Conservation (phyloP, 352 stramenopile genomes). For the Phytopythium boreale region DNA sequence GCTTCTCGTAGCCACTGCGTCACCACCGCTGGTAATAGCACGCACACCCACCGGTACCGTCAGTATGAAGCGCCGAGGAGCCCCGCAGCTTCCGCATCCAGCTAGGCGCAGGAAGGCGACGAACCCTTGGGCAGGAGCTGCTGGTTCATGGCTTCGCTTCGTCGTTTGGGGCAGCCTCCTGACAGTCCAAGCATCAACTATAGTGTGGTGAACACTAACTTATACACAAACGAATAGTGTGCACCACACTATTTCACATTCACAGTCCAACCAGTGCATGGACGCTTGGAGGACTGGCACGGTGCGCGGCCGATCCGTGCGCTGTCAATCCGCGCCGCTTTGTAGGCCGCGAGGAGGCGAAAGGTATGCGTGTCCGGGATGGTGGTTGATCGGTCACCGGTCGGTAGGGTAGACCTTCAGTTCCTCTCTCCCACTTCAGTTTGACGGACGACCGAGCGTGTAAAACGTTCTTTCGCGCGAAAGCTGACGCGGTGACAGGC, state of each 20-base stretch:
- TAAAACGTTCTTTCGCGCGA: neutral
- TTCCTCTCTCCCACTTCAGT: neutral
- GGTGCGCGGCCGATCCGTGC: neutral
- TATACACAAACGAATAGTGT: neutral
- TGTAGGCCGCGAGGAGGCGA: neutral
- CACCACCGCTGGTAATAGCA: constrained; percentile 14
- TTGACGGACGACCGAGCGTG: neutral
- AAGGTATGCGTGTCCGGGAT: neutral
- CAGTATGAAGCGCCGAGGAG: neutral
- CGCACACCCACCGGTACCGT: neutral
- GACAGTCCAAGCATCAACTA: no score
- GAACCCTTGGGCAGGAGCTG: neutral
- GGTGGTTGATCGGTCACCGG: neutral
- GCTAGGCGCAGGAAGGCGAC: neutral
- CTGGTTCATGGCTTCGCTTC: neutral
- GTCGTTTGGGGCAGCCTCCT: no score
- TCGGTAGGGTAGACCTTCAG: neutral
- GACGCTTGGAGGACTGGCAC: neutral
- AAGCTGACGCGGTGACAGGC: neutral
- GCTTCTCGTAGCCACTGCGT: constrained; percentile 56
- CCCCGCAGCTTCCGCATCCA: neutral
- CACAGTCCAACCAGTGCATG: neutral
- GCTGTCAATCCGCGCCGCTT: neutral
- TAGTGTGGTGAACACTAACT: no score
- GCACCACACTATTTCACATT: neutral